Conservation (phyloP, 2,329 filamentous ascomycete genomes). For the Cordyceps sp. region DNA sequence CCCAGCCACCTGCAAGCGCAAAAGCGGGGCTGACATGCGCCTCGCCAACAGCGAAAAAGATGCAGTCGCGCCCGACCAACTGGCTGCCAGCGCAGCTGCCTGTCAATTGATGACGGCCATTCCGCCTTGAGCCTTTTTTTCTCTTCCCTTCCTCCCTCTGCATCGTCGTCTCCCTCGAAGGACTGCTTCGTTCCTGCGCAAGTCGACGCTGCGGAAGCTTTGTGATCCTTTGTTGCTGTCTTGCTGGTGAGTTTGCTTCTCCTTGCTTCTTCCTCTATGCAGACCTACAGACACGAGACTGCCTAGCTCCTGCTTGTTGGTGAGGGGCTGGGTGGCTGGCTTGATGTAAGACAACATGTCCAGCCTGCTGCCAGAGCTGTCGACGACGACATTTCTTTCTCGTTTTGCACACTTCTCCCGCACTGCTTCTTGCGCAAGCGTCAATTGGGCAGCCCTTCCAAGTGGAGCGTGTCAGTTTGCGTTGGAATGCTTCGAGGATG, state of each 20-base stretch:
- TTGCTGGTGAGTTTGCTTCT: too few species aligned
- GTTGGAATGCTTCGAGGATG: slow-evolving; percentile 14
- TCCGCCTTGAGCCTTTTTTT: background rate
- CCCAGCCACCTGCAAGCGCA: slow-evolving; percentile 2
- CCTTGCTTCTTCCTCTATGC: too few species aligned
- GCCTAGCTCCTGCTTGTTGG: too few species aligned
- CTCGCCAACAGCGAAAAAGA: background rate
- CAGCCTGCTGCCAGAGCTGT: slow-evolving; percentile 7
- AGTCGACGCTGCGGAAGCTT: too few species aligned
- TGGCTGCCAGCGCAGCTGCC: too few species aligned
- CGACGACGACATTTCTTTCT: slow-evolving; percentile 19
- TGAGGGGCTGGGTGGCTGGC: slow-evolving; percentile 4
- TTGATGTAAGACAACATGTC: slow-evolving; percentile 3
- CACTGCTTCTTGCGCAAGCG: slow-evolving; percentile 13
- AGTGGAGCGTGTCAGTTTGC: slow-evolving; percentile 19
- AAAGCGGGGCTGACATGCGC: slow-evolving; percentile 2
- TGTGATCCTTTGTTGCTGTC: too few species aligned
- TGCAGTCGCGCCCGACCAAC: slow-evolving; percentile 3
- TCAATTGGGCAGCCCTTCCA: slow-evolving; percentile 16
- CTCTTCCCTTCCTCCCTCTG: background rate
- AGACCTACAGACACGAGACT: too few species aligned
- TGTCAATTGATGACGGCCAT: too few species aligned
- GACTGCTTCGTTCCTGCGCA: too few species aligned
- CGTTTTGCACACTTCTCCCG: slow-evolving; percentile 12
- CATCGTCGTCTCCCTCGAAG: background rate